phyloP scores from a whole-genome alignment of 1,284 basidiomycete genomes.

The Thecaphora frezii region DNA sequence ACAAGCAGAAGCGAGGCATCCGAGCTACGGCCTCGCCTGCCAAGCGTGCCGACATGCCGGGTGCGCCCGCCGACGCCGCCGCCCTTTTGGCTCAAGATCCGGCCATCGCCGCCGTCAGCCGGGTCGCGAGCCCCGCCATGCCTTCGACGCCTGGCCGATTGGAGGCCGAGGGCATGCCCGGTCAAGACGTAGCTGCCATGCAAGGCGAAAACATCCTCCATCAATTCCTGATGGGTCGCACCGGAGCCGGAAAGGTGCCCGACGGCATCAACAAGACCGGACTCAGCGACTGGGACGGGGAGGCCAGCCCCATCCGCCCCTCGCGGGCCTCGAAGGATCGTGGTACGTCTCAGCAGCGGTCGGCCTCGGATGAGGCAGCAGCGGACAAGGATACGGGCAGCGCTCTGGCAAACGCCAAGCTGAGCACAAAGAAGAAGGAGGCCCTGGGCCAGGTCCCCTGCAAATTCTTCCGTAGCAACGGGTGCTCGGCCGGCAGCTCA shows the following conservation, averaged over 20 bases:
- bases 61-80: background rate
- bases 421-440: conserved; percentile 62
- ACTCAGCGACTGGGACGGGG: conserved; percentile 14
- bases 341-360: conserved; percentile 8
- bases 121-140: background rate
- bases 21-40: conserved; percentile 19
- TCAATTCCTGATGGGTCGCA: background rate
- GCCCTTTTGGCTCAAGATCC: background rate
- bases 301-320: background rate
- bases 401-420: conserved; percentile 53
- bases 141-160: background rate
- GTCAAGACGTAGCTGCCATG: conserved; percentile 24
- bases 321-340: conserved; percentile 11
- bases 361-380: conserved; percentile 13
- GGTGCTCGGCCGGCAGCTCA: conserved; percentile 83
- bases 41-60: conserved; percentile 22
- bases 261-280: conserved; percentile 21
- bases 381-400: conserved; percentile 44
- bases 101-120: background rate
- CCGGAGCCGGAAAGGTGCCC: background rate
- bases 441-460: conserved; percentile 95
- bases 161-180: conserved; percentile 7
- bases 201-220: conserved; percentile 3
- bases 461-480: conserved; percentile 81
- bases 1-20: conserved; percentile 44